Percentiles rank a stretch among this genome's conserved stretches.
Evolutionary conservation across 208 protist species (phyloP).

Genomic region (Trichomonas vaginalis): DNA sequence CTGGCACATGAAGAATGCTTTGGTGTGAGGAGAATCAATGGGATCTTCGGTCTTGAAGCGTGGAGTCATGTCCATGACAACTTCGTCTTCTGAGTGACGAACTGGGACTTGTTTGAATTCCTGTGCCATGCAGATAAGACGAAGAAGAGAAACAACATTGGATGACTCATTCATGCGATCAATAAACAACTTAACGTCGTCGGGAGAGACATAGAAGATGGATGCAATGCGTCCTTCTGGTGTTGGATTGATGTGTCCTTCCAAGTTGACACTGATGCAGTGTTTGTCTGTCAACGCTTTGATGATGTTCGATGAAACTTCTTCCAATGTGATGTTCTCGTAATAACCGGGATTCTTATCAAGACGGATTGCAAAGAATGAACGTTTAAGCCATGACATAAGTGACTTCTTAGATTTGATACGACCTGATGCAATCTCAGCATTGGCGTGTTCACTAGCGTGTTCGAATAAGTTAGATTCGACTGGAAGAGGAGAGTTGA

Average conservation of each 20-base stretch:
- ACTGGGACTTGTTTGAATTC: constrained; percentile 74
- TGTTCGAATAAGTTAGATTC: constrained; percentile 76
- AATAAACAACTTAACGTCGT: not conserved
- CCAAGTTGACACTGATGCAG: not conserved
- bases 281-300: not conserved
- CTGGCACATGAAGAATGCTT: constrained; percentile 88
- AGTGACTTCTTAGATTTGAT: constrained; percentile 22
- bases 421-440: constrained; percentile 71
- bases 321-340: not conserved
- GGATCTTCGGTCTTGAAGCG: constrained; percentile 53
- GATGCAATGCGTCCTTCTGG: not conserved
- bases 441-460: constrained; percentile 94
- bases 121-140: constrained; percentile 48
- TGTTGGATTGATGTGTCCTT: not conserved
- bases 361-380: not conserved
- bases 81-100: constrained; percentile 92
- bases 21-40: constrained; percentile 62
- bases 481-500: constrained; percentile 82
- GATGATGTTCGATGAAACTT: not conserved
- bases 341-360: constrained; percentile 14
- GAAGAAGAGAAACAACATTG: not conserved
- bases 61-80: constrained; percentile 60
- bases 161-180: not conserved
- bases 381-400: not conserved
- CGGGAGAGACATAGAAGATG: not conserved